A percentile compares a stretch with the other conserved stretches of the same genome.
Evolutionary conservation across 2,329 filamentous ascomycete genomes (phyloP).

Genomic region (Aspergillus tanneri): DNA sequence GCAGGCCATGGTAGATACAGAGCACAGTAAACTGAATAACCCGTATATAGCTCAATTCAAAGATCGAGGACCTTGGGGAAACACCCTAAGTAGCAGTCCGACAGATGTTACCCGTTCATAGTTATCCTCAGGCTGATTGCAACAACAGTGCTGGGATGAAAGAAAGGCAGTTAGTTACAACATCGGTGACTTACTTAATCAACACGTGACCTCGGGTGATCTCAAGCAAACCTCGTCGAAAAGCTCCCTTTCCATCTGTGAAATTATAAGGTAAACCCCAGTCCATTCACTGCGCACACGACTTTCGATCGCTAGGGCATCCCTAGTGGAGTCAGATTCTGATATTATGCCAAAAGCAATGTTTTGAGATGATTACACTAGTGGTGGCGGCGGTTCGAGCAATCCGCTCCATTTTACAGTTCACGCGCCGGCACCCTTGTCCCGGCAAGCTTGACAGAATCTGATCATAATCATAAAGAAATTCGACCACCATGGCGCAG

Average conservation of each 20-base stretch:
- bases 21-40: neutral
- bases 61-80: neutral
- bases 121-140: neutral
- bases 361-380: slow-evolving; percentile 41
- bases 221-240: slow-evolving; percentile 23
- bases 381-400: slow-evolving; percentile 39
- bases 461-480: slow-evolving; percentile 14
- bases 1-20: slow-evolving; percentile 13
- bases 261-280: slow-evolving; percentile 14
- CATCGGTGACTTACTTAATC: slow-evolving; percentile 15
- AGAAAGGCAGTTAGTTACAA: slow-evolving; percentile 3
- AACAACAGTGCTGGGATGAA: neutral
- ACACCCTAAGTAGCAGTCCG: neutral
- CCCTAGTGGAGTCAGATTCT: neutral
- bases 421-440: slow-evolving; percentile 31
- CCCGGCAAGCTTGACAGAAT: slow-evolving; percentile 22
- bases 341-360: slow-evolving; percentile 21
- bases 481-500: slow-evolving; percentile 57
- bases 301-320: slow-evolving; percentile 6
- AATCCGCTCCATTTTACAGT: slow-evolving; percentile 37
- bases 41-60: neutral
- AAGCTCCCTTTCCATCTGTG: slow-evolving; percentile 25
- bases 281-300: slow-evolving; percentile 18
- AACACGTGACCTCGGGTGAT: slow-evolving; percentile 19
- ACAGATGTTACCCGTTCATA: neutral